phyloP scores from a whole-genome alignment of 495 filamentous ascomycete genomes.

The Neurospora sp. region DNA sequence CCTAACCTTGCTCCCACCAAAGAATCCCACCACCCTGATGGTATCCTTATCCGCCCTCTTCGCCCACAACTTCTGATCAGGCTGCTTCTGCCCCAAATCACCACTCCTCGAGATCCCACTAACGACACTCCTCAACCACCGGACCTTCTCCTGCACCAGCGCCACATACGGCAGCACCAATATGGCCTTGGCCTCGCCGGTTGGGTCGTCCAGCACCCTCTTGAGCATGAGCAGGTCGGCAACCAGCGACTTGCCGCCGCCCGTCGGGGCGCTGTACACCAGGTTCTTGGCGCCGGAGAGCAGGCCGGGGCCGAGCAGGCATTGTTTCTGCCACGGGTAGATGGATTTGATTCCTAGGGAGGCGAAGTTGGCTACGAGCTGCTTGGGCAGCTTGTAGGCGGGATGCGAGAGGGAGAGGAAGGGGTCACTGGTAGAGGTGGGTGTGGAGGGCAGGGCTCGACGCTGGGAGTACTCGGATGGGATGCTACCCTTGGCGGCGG shows the following conservation, averaged over 20 bases:
- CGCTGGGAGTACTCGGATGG: slow-evolving; percentile 40
- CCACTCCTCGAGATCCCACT: slow-evolving; percentile 46
- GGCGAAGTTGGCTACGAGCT: slow-evolving; percentile 55
- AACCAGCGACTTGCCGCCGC: slow-evolving; percentile 72
- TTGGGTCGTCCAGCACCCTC: slow-evolving; percentile 48
- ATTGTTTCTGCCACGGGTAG: slow-evolving; percentile 79
- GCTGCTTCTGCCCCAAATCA: slow-evolving; percentile 10
- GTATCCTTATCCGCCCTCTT: slow-evolving; percentile 34
- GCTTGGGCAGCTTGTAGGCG: slow-evolving; percentile 51
- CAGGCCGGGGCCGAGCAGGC: slow-evolving; percentile 57
- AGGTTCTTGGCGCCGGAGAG: slow-evolving; percentile 57
- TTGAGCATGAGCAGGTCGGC: slow-evolving; percentile 69
- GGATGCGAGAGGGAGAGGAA: slow-evolving; percentile 53
- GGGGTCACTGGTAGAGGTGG: slow-evolving; percentile 45
- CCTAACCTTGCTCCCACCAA: slow-evolving; percentile 59
- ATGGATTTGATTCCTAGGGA: slow-evolving; percentile 55
- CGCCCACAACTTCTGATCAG: slow-evolving; percentile 26
- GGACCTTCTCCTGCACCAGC: slow-evolving; percentile 73
- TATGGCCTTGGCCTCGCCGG: slow-evolving; percentile 55
- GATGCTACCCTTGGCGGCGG: not conserved
- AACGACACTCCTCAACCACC: slow-evolving; percentile 63
- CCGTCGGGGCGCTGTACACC: slow-evolving; percentile 78
- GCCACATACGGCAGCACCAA: slow-evolving; percentile 76
- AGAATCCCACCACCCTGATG: slow-evolving; percentile 61
- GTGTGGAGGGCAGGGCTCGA: slow-evolving; percentile 32